Conservation (phyloP, 1,139 yeast species). For the Kluyveromyces marxianus region DNA sequence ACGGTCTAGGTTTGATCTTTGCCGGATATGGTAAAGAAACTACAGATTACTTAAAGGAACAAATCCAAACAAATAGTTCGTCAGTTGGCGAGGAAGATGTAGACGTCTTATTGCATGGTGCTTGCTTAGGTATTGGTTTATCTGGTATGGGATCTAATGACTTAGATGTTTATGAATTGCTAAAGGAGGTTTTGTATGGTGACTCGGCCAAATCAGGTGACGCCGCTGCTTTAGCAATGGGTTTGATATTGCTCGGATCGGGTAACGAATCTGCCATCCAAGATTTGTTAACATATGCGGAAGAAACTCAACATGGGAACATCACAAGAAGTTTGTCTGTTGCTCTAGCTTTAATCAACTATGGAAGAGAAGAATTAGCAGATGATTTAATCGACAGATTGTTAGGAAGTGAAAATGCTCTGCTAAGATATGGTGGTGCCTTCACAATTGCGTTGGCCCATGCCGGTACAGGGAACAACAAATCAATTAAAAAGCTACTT, state of each 20-base stretch:
- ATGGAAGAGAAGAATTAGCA: constrained; percentile 80
- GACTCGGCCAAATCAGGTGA: constrained; percentile 95
- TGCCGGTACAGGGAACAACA: constrained; percentile 91
- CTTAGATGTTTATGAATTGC: constrained; percentile 67
- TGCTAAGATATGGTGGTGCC: constrained; percentile 93
- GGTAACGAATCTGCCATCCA: constrained; percentile 63
- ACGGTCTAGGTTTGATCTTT: constrained; percentile 86
- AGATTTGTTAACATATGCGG: constrained; percentile 88
- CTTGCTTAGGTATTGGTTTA: constrained; percentile 90
- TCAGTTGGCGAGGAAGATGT: constrained; percentile 65
- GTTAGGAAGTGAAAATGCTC: constrained; percentile 68
- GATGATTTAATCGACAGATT: constrained; percentile 62
- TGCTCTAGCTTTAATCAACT: constrained; percentile 81
- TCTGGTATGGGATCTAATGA: constrained; percentile 93
- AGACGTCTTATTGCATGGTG: constrained; percentile 91
- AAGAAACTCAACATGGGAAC: constrained; percentile 93
- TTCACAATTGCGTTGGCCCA: constrained; percentile 91
- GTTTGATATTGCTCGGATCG: constrained; percentile 92
- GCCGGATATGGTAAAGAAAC: constrained; percentile 90
- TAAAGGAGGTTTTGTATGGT: constrained; percentile 76
- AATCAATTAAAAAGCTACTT: constrained; percentile 75
- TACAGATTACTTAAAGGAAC: constrained; percentile 67
- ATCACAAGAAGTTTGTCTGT: constrained; percentile 87
- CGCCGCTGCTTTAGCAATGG: constrained; percentile 96
- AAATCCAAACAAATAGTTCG: constrained; percentile 60